Evolutionary conservation across 164 flowering plant species (phyloP).

Genomic region (Vitis riparia): DNA sequence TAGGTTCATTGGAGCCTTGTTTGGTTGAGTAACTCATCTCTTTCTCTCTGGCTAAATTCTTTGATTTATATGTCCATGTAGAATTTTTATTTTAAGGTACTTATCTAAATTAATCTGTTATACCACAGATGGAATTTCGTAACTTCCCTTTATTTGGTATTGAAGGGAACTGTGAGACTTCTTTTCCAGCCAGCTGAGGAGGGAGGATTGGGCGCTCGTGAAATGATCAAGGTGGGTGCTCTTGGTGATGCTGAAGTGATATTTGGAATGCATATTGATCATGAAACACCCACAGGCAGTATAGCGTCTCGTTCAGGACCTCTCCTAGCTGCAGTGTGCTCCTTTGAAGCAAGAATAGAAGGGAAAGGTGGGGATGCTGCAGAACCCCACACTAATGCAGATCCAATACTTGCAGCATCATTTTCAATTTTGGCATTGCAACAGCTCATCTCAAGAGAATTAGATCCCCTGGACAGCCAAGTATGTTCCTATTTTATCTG

Average conservation of each 20-base stretch:
- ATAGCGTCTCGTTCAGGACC: constrained; percentile 62
- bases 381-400: constrained; percentile 47
- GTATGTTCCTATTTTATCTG: constrained; percentile 29
- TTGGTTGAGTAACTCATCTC: no score
- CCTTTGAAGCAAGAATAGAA: constrained; percentile 60
- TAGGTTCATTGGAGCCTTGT: no score
- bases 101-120: no score
- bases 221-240: constrained; percentile 82
- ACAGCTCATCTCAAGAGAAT: constrained; percentile 75
- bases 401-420: constrained; percentile 73
- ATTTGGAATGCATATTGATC: constrained; percentile 69
- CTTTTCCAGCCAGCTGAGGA: constrained; percentile 95
- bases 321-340: constrained; percentile 53
- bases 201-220: constrained; percentile 82
- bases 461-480: constrained; percentile 69
- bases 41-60: no score
- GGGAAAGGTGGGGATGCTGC: constrained; percentile 80
- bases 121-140: neutral
- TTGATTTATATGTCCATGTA: no score
- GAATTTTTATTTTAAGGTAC: no score
- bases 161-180: constrained; percentile 78
- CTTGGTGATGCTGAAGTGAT: constrained; percentile 77
- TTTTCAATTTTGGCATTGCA: constrained; percentile 71
- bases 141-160: neutral
- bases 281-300: constrained; percentile 50